These are phyloP conservation scores for Coleophoma eucalyptorum DNA, from an alignment of 2,329 filamentous ascomycete species.

Conservation along the genomic window DNA sequence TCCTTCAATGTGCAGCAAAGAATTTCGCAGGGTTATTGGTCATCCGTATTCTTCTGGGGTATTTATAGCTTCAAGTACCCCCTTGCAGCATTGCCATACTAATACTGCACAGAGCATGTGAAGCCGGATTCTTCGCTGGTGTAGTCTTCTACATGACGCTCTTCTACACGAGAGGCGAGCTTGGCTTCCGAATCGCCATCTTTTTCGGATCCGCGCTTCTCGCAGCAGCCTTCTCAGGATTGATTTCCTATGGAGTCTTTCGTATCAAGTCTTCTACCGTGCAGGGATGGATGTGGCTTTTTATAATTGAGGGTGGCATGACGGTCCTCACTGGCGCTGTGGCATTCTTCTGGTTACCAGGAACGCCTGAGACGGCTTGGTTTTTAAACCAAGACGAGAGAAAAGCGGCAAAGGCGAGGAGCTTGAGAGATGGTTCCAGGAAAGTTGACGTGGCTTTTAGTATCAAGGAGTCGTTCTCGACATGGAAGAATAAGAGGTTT, in stretches of 20 bases:
- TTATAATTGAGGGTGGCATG: slow-evolving; percentile 35
- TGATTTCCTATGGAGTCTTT: slow-evolving; percentile 38
- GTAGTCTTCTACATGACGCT: slow-evolving; percentile 50
- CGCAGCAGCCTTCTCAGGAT: slow-evolving; percentile 34
- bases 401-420: slow-evolving; percentile 37
- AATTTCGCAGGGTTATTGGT: slow-evolving; percentile 29
- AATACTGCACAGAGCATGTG: slow-evolving; percentile 27
- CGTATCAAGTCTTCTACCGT: slow-evolving; percentile 41
- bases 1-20: slow-evolving; percentile 31
- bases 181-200: slow-evolving; percentile 39
- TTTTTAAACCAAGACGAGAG: slow-evolving; percentile 8
- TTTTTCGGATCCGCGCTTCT: slow-evolving; percentile 38
- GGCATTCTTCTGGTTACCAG: slow-evolving; percentile 4
- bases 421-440: slow-evolving; percentile 40
- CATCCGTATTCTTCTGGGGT: slow-evolving; percentile 30
- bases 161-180: slow-evolving; percentile 38
- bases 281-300: slow-evolving; percentile 41
- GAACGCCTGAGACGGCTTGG: slow-evolving; percentile 7
- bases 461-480: slow-evolving; percentile 35
- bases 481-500: slow-evolving; percentile 39
- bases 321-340: slow-evolving; percentile 28
- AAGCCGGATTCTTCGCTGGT: slow-evolving; percentile 52
- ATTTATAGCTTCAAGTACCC: slow-evolving; percentile 10
- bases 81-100: not conserved
- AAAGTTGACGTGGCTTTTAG: slow-evolving; percentile 33